A percentile compares a stretch with the other conserved stretches of the same genome.
phyloP scores from a whole-genome alignment of 768 basidiomycete genomes.

The Dentipellis fragilis region DNA sequence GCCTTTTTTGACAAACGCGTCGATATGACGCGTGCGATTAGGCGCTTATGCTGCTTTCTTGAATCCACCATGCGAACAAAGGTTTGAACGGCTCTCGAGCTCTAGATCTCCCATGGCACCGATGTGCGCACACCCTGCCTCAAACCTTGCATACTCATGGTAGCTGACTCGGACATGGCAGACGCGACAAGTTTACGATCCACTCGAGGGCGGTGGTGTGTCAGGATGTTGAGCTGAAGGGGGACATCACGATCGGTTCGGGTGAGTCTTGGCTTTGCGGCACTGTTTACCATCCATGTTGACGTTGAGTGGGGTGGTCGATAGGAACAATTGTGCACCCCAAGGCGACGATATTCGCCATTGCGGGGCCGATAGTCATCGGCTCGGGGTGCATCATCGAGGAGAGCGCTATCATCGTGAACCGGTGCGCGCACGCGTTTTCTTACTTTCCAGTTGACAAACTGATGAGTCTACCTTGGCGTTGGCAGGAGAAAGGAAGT shows the following conservation, averaged over 20 bases:
- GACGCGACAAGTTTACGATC: conserved; percentile 83
- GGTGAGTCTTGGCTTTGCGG: conserved; percentile 28
- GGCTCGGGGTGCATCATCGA: conserved; percentile 87
- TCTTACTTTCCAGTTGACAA: not conserved
- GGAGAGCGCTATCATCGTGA: conserved; percentile 84
- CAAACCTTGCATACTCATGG: not conserved
- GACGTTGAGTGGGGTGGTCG: not conserved
- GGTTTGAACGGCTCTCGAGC: too few species aligned
- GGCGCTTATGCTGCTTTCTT: too few species aligned
- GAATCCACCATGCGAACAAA: too few species aligned
- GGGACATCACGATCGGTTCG: conserved; percentile 87
- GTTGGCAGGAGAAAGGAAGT: conserved; percentile 56
- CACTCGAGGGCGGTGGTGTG: conserved; percentile 88
- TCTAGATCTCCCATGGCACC: conserved; percentile 8
- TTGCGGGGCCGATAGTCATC: conserved; percentile 84
- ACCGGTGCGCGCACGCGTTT: conserved; percentile 39
- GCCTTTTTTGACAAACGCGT: not conserved
- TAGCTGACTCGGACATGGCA: conserved; percentile 20
- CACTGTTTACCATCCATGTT: not conserved
- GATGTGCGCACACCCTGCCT: conserved; percentile 5
- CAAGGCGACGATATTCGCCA: conserved; percentile 86
- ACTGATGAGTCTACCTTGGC: not conserved
- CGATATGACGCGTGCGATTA: too few species aligned
- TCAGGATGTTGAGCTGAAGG: conserved; percentile 90
- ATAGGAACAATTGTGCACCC: conserved; percentile 85